Evolutionary conservation across 2,329 filamentous ascomycete species (phyloP), one percentile per base, ranked within the genome.

Genomic region (Hypoxylon sp.): DNA sequence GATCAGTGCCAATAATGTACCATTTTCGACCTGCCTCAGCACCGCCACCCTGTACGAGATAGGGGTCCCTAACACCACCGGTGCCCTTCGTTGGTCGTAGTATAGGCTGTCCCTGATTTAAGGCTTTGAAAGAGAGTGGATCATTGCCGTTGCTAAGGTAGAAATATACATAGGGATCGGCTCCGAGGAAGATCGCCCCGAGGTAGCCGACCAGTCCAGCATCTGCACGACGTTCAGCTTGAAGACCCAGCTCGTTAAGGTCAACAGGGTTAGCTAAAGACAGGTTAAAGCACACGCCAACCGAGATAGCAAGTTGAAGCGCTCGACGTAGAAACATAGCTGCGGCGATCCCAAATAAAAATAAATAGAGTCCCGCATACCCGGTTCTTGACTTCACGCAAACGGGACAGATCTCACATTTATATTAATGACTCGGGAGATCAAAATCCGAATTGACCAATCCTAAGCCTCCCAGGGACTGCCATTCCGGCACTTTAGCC

Each of bases 1-100:
- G 74, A 70, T 88, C 85, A 0, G 85, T 87, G 1, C 84, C 84
- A 51, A 87, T 80, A 51, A 87, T 85, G 66, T 85, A 87, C 84
- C 84, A 87, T 75, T 86, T 87, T 70, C 79, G 80, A 0, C 82
- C 82, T 0, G 79, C 81, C 32, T 86, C 82, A 1, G 63, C 67
- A 2, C 84, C 84, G 2, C 81, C 82, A 1, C 83, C 83, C 7
- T 79, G 72, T 17, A 87, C 80, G 21, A 87, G 80, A 3, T 81
- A 81, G 0, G 85, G 84, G 57, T 87, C 86, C 9, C 86, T 79
- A 1, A 87, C 84, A 17, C 85, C 86, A 0, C 80, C 78, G 0
- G 85, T 87, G 11, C 85, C 85, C 60, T 82, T 79, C 0, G 82
- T 86, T 1, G 85, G 84, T 38, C 76, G 79, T 25, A 87, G 75